Base-by-base conservation (phyloP, 2,329 filamentous ascomycete species). In the Colletotrichum chrysophilum region DNA sequence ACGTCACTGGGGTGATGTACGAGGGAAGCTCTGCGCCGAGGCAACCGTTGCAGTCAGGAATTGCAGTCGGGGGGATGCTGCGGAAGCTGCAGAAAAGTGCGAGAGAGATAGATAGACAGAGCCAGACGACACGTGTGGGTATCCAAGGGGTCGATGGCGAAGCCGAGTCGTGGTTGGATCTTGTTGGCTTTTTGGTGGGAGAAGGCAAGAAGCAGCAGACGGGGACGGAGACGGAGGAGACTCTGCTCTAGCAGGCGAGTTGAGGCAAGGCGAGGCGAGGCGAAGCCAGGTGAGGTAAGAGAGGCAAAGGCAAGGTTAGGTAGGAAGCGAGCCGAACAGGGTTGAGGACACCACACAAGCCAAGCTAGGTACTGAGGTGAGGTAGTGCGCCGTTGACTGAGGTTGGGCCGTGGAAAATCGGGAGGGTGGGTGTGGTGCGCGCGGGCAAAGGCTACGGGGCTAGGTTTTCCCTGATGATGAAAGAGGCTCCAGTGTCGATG, bases 391-490 rank as follows among this genome's bases (percentile, higher is more conserved):
- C 43, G 43, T 52, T 24, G n/a, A 52, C 43, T 52, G 43, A 52
- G 43, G 43, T 52, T 52, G 43, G 43, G 64, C 52, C 68, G 71
- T 55, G 71, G 77, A 77, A 78, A 75, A 75, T 66, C 68, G 75
- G 71, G 75, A 75, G 75, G 75, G 71, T 76, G 77, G 76, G 43
- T 7, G 6, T 52, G 43, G 43, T 52, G 38, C 38, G 38, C 38
- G 38, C 38, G 43, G 43, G 43, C 43, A 52, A 52, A 52, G 4
- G 75, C 66, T 77, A 77, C 74, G 74, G 76, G 76, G 74, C 66
- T 60, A 67, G 67, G 60, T 58, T 65, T 67, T 74, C 68, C 48
- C 26, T 72, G 73, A 78, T 78, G 77, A 78, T 78, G 77, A 78
- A 77, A 77, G 77, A 77, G 76, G 72, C 73, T 77, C 43, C 43